phyloP scores from a whole-genome alignment of 1,284 basidiomycete genomes.

The Mycosarcoma mackinlayi region DNA sequence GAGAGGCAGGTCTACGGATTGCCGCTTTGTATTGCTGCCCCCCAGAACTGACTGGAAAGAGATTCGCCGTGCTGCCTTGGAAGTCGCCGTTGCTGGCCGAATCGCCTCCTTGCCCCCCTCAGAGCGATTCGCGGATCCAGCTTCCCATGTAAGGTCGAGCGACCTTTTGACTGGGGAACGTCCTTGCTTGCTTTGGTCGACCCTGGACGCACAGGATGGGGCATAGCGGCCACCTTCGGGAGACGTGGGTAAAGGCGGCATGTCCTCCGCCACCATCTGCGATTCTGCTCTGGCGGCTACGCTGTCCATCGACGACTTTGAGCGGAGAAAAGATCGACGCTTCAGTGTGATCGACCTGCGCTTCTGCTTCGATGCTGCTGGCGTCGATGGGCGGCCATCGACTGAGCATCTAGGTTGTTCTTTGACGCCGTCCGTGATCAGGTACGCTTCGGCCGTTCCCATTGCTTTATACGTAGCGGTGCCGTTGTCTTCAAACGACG shows the following conservation, averaged over 20 bases:
- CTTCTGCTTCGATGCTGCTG: constrained; percentile 24
- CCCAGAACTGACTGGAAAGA: constrained; percentile 17
- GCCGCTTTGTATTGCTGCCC: constrained; percentile 1
- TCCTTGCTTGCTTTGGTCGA: constrained; percentile 9
- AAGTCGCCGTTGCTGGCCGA: neutral
- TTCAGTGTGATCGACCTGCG: constrained; percentile 39
- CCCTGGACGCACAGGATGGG: neutral
- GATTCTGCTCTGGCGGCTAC: constrained; percentile 9
- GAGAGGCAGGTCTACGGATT: constrained; percentile 5
- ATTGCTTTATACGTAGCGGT: neutral
- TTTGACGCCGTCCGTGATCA: neutral
- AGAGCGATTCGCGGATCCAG: neutral
- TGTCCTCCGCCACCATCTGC: neutral
- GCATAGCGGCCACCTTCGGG: neutral
- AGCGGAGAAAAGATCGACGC: constrained; percentile 40
- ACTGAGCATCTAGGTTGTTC: constrained; percentile 11
- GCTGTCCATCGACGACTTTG: constrained; percentile 31
- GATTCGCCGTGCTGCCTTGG: constrained; percentile 11
- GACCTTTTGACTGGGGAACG: constrained; percentile 8
- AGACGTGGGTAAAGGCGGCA: constrained; percentile 23
- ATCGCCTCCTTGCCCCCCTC: neutral
- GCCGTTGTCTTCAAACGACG: constrained; percentile 5
- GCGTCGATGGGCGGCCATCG: constrained; percentile 9
- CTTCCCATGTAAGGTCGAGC: constrained; percentile 24
- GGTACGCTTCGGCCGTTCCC: neutral